phyloP scores from a whole-genome alignment of 306 rosid genomes.

The Cercis canadensis region DNA sequence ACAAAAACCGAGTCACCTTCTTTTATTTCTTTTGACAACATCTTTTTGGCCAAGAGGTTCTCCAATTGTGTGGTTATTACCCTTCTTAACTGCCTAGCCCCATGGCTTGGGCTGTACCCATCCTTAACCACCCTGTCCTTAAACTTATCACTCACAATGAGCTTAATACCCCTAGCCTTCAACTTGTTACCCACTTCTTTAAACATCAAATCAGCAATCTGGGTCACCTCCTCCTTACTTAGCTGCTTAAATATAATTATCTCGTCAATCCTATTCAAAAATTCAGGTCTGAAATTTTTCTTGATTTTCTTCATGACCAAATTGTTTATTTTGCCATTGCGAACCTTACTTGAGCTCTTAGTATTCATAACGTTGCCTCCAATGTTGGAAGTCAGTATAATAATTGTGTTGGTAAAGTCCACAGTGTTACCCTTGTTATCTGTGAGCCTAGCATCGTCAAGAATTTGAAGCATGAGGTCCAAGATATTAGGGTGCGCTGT shows the following conservation, averaged over 20 bases:
- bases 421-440: conserved; percentile 74
- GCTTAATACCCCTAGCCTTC: neutral
- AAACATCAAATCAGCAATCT: neutral
- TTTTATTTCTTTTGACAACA: no score
- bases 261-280: conserved; percentile 32
- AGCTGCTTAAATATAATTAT: conserved; percentile 15
- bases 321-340: no score
- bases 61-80: no score
- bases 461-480: conserved; percentile 79
- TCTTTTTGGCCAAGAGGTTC: no score
- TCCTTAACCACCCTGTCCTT: conserved; percentile 15
- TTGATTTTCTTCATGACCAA: neutral
- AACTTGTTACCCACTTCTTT: neutral
- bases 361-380: neutral
- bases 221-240: neutral
- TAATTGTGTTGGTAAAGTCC: conserved; percentile 69
- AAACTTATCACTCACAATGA: neutral
- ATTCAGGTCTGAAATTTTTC: conserved; percentile 22
- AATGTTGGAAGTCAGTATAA: conserved; percentile 11
- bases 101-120: neutral
- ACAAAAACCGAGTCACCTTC: no score
- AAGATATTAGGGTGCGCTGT: conserved; percentile 72
- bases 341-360: no score
- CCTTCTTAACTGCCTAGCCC: no score
- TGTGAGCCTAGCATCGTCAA: conserved; percentile 71